Conservation (phyloP, 805 yeast species). For the Candida insectalens region DNA sequence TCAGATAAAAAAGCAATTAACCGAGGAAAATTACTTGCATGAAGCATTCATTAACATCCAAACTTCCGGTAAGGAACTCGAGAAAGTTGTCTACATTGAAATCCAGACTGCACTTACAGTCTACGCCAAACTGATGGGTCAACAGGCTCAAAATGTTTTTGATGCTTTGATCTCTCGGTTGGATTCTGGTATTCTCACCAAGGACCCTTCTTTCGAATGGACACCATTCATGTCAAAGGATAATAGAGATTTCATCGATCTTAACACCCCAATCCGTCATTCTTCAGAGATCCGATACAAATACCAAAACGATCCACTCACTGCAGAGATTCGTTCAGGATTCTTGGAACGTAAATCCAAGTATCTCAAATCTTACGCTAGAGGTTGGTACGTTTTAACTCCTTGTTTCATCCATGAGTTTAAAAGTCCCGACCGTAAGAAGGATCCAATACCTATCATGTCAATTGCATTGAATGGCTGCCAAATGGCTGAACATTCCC, state of each 20-base stretch:
- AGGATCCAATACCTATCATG: slow-evolving; percentile 75
- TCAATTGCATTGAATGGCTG: slow-evolving; percentile 74
- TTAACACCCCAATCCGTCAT: slow-evolving; percentile 50
- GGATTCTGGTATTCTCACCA: slow-evolving; percentile 60
- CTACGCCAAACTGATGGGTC: slow-evolving; percentile 62
- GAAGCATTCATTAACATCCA: slow-evolving; percentile 86
- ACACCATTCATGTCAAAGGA: slow-evolving; percentile 70
- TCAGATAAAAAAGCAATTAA: slow-evolving; percentile 67
- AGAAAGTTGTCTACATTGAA: slow-evolving; percentile 77
- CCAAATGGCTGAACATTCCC: slow-evolving; percentile 73
- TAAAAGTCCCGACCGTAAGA: slow-evolving; percentile 71
- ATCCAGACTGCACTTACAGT: slow-evolving; percentile 72
- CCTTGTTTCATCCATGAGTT: slow-evolving; percentile 86
- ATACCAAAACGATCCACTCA: slow-evolving; percentile 59
- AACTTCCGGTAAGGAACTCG: slow-evolving; percentile 80
- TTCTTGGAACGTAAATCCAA: slow-evolving; percentile 83
- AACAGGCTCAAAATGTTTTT: slow-evolving; percentile 64
- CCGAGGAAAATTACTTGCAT: slow-evolving; percentile 77
- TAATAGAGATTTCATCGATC: slow-evolving; percentile 52
- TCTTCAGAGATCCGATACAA: slow-evolving; percentile 55
- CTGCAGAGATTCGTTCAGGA: slow-evolving; percentile 65
- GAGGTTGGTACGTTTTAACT: slow-evolving; percentile 87
- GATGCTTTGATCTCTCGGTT: slow-evolving; percentile 57
- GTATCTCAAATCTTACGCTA: slow-evolving; percentile 81
- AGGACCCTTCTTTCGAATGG: slow-evolving; percentile 83